Conservation (phyloP, 495 filamentous ascomycete species). For the Penicillium angulare region DNA sequence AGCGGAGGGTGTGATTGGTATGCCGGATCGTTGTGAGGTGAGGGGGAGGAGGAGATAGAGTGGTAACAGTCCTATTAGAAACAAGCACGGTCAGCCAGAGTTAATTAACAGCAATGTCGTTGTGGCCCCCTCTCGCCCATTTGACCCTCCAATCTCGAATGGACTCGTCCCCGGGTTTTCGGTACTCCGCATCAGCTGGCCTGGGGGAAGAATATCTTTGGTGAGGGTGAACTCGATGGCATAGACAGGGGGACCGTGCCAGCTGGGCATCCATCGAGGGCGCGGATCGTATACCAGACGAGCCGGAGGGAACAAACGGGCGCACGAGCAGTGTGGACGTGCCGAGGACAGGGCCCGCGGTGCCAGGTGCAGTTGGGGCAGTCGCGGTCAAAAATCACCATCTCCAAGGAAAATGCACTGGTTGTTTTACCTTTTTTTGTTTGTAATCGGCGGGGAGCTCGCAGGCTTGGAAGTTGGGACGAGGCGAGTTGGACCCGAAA, state of each 20-base stretch:
- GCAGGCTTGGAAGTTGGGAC: too few relatives aligned
- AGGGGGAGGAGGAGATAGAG: background rate
- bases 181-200: background rate
- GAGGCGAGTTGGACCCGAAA: background rate
- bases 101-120: background rate
- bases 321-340: background rate
- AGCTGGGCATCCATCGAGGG: background rate
- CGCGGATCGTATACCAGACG: background rate
- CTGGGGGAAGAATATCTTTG: background rate
- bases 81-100: conserved; percentile 8
- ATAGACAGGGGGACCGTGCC: background rate
- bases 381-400: too few relatives aligned
- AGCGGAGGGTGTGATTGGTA: conserved; percentile 11
- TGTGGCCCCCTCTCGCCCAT: background rate
- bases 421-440: too few relatives aligned
- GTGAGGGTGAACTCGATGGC: background rate
- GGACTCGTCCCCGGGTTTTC: background rate
- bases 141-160: background rate
- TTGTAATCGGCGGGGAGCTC: too few relatives aligned
- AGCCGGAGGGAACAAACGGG: background rate
- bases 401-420: too few relatives aligned
- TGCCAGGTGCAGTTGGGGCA: too few relatives aligned
- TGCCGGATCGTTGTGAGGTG: conserved; percentile 8
- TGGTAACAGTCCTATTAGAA: conserved; percentile 5
- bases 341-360: too few relatives aligned